phyloP scores from a whole-genome alignment of 2,329 filamentous ascomycete genomes.

The Claviceps citrina region DNA sequence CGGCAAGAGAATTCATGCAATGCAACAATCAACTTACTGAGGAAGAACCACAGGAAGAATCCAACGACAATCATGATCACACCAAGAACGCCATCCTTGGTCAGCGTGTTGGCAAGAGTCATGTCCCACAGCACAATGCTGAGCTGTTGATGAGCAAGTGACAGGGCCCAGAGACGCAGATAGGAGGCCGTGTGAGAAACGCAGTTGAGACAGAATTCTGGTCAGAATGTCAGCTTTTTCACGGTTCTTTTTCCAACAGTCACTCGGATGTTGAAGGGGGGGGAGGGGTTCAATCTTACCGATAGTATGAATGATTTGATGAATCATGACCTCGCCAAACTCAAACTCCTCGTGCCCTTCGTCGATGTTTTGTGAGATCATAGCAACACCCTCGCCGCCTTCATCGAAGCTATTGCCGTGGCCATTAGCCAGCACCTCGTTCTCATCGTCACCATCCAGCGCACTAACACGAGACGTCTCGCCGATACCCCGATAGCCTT shows the following conservation, averaged over 20 bases:
- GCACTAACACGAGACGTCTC: conserved; percentile 80
- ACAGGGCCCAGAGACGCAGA: conserved; percentile 93
- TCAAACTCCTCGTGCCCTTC: conserved; percentile 94
- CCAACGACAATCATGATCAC: conserved; percentile 67
- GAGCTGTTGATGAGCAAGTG: conserved; percentile 92
- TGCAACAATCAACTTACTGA: conserved; percentile 32
- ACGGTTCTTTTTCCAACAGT: not conserved
- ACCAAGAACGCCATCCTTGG: conserved; percentile 48
- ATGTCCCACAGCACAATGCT: conserved; percentile 93
- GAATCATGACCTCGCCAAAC: conserved; percentile 94
- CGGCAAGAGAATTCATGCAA: not conserved
- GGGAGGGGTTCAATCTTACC: conserved; percentile 35
- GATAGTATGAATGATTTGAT: conserved; percentile 97
- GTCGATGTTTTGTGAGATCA: conserved; percentile 75
- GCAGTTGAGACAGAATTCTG: conserved; percentile 97
- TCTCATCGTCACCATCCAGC: conserved; percentile 73
- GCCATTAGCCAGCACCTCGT: conserved; percentile 34
- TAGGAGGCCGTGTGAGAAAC: conserved; percentile 98
- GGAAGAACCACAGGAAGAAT: conserved; percentile 81
- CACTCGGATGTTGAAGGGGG: not conserved
- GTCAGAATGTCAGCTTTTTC: conserved; percentile 14
- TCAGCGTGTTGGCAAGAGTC: conserved; percentile 71
- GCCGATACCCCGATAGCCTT: conserved; percentile 85
- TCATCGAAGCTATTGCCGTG: conserved; percentile 44
- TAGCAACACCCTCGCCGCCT: conserved; percentile 68